Evolutionary conservation across 108 stramenopile species (phyloP), one percentile per base, ranked within the genome.

Genomic region (Stephanodiscus minutulus): DNA sequence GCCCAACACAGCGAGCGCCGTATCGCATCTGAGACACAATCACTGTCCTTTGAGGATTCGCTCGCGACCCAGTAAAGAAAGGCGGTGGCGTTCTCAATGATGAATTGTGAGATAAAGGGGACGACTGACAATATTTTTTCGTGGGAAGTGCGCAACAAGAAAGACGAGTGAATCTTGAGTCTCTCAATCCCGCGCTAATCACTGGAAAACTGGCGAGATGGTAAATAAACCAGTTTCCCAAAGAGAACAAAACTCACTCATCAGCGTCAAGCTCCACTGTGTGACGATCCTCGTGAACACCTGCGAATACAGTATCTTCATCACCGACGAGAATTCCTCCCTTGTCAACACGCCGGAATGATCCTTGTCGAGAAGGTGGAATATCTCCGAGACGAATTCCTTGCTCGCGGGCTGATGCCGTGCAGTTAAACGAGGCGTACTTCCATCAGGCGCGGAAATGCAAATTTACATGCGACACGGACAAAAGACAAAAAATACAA

Each of bases 231-330:
- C n/a, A n/a, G 49, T 27, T 61, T 37, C 20, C 17, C 9, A 20
- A 57, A n/a, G 12, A 12, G 7, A 33, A 31, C 5, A 21, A 21
- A 7, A 79, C 78, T 73, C 39, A 76, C 74, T 80, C 22, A 88
- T 47, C 21, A 94, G 72, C 7, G 86, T 89, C 69, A 88, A 68
- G 15, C 77, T 77, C 79, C 85, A 91, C 70, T 94, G 90, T 35
- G 88, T 75, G 6, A 84, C 27, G 39, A 94, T 87, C n/a, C 92
- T 73, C 12, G 83, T 68, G 36, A 91, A 64, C 8, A 91, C 88
- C 62, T 94, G 90, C 8, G 86, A 78, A 50, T 87, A 89, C 22
- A 94, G 61, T 10, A 94, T 77, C 54, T 74, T 75, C 80, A 94
- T 86, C 20, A 91, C 92, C 15, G 53, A 53, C 33, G 74, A 64